phyloP scores from a whole-genome alignment of 306 rosid species.

The Corylus americana region DNA sequence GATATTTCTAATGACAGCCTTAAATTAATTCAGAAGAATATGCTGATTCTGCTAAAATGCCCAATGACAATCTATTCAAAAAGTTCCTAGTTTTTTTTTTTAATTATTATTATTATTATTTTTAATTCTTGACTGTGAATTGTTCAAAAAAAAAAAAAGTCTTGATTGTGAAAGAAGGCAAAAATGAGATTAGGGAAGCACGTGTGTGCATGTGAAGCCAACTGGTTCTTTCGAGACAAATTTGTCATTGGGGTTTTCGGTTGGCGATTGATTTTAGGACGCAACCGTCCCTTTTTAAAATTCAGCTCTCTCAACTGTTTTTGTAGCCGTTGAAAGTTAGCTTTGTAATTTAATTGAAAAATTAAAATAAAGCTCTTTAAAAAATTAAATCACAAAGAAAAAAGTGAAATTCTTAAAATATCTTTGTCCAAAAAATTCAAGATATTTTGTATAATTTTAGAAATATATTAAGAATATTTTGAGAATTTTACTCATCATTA shows the following conservation, averaged over 20 bases:
- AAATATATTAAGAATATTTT: too few relatives aligned
- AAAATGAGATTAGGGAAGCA: constrained; percentile 5
- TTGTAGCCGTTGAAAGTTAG: not conserved
- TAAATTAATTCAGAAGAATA: not conserved
- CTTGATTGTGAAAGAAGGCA: constrained; percentile 16
- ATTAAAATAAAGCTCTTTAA: not conserved
- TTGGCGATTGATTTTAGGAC: not conserved
- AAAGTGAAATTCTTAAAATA: too few relatives aligned
- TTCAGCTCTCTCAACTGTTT: not conserved
- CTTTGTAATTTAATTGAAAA: not conserved
- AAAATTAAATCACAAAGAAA: too few relatives aligned
- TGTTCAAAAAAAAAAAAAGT: too few relatives aligned
- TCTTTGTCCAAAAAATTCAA: too few relatives aligned
- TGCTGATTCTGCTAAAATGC: not conserved
- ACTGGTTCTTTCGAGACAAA: not conserved
- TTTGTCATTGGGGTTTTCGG: too few relatives aligned
- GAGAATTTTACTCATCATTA: too few relatives aligned
- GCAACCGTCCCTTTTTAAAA: not conserved
- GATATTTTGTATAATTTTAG: too few relatives aligned
- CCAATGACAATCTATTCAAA: not conserved
- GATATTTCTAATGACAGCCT: not conserved
- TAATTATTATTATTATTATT: too few relatives aligned
- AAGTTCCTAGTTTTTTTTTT: too few relatives aligned
- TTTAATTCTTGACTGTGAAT: too few relatives aligned
- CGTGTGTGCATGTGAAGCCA: constrained; percentile 11